Base-by-base conservation (phyloP, 1,284 basidiomycete genomes). In the Phylloboletellus chloephorus region DNA sequence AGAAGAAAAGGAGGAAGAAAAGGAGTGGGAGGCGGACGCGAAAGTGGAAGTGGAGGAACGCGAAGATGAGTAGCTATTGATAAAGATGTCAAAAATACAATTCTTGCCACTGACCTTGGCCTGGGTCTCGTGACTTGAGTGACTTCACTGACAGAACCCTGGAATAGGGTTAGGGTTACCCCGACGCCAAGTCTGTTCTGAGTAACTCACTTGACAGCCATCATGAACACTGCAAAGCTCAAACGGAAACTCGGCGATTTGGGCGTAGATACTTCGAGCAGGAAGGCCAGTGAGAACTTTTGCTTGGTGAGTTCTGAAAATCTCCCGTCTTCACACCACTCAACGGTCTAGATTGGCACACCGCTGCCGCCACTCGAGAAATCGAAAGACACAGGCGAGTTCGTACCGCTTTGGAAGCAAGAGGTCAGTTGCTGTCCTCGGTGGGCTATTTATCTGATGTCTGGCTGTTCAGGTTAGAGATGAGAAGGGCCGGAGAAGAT, bases 381-480 rank as follows among this genome's bases (percentile, higher is more conserved):
- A 52, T 81, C 79, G 25, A 89, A 82, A 60, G 95, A 98, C 60
- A 81, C 76, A 10, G 87, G 89, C 50, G 95, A 98, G 61, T 96
- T 90, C 62, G 87, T 96, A 32, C 96, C 95, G 0, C 65, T 95
- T 38, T 98, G 96, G 96, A 90, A 98, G 61, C 95, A 97, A 70
- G 92, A 97, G 53, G 91, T 89, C 48, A 48, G 71, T 60, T 28
- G 26, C 15, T 31, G 17, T 51, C 28, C 0, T 30, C 25, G 10
- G 47, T 49, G 43, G 47, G 39, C 47, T 47, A 52, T 54, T 52
- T 41, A 37, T 57, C 43, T 52, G 52, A 43, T 44, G 32, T 37
- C 34, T 26, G 37, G 16, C 15, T 42, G 31, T 48, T 20, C 54
- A 92, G 84, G 92, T 93, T 2, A 74, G 85, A 49, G 95, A 98